Percentiles rank a stretch among this genome's conserved stretches.
Conservation (phyloP, 208 protist species). For the Crithidia sp. region DNA sequence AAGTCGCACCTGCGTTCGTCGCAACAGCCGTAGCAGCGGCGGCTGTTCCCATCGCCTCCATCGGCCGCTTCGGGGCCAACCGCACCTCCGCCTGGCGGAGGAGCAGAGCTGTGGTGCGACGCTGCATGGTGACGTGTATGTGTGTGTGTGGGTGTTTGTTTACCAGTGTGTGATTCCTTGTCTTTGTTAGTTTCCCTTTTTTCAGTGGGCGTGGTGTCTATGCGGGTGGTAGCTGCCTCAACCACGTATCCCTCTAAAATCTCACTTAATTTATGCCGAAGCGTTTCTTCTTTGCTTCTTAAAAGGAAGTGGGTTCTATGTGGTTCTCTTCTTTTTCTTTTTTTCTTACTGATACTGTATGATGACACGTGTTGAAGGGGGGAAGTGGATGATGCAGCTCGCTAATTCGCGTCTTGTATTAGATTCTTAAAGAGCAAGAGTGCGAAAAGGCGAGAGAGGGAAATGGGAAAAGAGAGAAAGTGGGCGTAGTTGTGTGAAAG, state of each 20-base stretch:
- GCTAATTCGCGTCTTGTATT: not conserved
- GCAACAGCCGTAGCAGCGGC: not conserved
- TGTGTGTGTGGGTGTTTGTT: no score
- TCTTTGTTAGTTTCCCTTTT: not conserved
- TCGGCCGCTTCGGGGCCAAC: constrained; percentile 21
- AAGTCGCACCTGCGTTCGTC: no score
- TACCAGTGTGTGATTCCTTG: not conserved
- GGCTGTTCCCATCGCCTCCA: not conserved
- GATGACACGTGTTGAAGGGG: no score
- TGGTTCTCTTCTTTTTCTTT: no score
- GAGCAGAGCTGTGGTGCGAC: constrained; percentile 10
- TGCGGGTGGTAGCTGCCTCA: no score
- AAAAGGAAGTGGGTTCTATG: not conserved
- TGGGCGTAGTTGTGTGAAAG: no score
- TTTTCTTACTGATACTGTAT: no score
- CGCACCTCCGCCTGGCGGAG: constrained; percentile 11
- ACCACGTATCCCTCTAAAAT: no score
- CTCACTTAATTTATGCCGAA: no score
- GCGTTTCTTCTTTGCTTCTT: not conserved
- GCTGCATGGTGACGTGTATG: constrained; percentile 15
- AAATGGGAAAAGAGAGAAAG: not conserved
- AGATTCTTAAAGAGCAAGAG: not conserved
- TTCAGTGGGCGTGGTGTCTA: no score
- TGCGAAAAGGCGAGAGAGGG: not conserved
- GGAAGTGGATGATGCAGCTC: no score